phyloP scores from a whole-genome alignment of 371 early-diverging fungal genomes.

The Lichtheimia corymbifera region DNA sequence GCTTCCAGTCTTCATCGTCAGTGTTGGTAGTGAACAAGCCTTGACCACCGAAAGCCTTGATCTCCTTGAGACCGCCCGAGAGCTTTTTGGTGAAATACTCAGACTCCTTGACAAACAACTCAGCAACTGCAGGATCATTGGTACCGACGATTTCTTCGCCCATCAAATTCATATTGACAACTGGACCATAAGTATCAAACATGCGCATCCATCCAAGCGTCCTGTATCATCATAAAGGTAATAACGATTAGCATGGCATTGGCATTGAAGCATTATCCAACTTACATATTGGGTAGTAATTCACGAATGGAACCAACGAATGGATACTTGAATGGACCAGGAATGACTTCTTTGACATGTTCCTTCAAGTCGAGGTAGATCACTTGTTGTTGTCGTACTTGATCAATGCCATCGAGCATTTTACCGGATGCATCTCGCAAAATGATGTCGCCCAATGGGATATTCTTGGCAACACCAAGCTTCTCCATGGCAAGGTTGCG shows the following conservation, averaged over 20 bases:
- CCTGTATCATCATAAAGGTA: not conserved
- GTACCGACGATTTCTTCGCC: constrained; percentile 19
- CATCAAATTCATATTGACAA: constrained; percentile 20
- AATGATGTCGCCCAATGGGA: constrained; percentile 13
- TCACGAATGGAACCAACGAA: constrained; percentile 32
- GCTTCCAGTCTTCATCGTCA: constrained; percentile 44
- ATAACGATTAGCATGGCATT: not conserved
- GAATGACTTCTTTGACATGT: constrained; percentile 23
- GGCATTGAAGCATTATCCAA: not conserved
- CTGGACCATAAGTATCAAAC: constrained; percentile 32
- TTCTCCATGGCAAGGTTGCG: constrained; percentile 30
- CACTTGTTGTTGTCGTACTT: constrained; percentile 26
- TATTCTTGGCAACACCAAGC: constrained; percentile 18
- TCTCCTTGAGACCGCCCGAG: constrained; percentile 22
- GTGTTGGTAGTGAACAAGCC: constrained; percentile 51
- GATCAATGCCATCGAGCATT: constrained; percentile 24
- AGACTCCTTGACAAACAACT: constrained; percentile 35
- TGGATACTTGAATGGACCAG: constrained; percentile 28
- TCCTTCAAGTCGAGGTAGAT: constrained; percentile 23
- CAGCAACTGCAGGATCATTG: constrained; percentile 41
- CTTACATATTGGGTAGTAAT: constrained; percentile 28
- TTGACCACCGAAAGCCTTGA: constrained; percentile 40
- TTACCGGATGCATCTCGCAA: constrained; percentile 17
- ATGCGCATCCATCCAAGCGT: constrained; percentile 15
- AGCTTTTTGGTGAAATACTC: constrained; percentile 49